Evolutionary conservation across 2,329 filamentous ascomycete genomes (phyloP), one percentile per base, ranked within the genome.

Genomic region (Beauveria sp.): DNA sequence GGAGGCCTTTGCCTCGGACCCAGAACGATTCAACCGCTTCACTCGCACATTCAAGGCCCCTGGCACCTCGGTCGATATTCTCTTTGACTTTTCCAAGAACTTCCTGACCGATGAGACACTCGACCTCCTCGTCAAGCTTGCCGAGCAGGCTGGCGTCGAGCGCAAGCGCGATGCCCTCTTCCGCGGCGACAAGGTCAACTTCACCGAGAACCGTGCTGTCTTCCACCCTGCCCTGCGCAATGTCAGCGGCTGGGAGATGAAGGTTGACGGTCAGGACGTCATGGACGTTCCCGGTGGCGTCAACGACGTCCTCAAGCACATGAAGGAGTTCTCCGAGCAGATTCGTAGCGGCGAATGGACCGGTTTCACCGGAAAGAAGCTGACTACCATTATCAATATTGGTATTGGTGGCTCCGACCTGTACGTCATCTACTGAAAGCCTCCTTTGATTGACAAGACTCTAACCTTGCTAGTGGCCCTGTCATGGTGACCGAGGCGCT

Each of bases 21-120:
- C 92, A 55, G 75, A 89, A 72, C 91, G 94, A 65, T 97, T 97
- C 81, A 78, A 88, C 71, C 96, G 94, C 78, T 92, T 96, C 80
- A 90, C 87, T 73, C 90, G 87, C 74, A 91, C 84, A 71, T 96
- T 97, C 77, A 80, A 84, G 68, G 92, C 96, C 77, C 80, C 86
- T 34, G 92, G 84, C 58, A 87, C 89, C 67, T 90, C 96, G 71
- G 87, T 86, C 68, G 91, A 97, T 66, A 94, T 96, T 70, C 85
- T 99, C 65, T 99, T 97, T 77, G 94, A 99, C 78, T 99, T 96
- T 80, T 94, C 89, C 81, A 99, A 99, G 86, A 99, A 99, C 85
- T 92, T 99, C 77, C 76, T 97, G 70, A 94, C 89, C 64, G 90
- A 96, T 68, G 92, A 97, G 78, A 97, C 93, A 5, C 81, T 97